Evolutionary conservation across 2,329 filamentous ascomycete species (phyloP), one percentile per base, ranked within the genome.

Genomic region (Penicillium freii): DNA sequence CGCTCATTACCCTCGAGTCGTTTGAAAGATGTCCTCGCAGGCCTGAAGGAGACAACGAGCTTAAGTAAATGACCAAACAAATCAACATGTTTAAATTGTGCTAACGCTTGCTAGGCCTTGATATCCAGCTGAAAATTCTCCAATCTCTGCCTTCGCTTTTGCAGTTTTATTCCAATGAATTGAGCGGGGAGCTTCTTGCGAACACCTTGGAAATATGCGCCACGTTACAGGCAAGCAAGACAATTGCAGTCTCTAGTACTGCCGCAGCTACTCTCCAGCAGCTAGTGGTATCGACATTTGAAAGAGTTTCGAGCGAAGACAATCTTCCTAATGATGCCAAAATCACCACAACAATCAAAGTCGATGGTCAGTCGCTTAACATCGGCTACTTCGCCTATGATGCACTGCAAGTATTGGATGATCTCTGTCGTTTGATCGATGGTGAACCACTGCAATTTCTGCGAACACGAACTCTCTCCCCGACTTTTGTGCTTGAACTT

Each of bases 261-360:
- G 94, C 94, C 10, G 91, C 93, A 27, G 94, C 94, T n/a, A 97
- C 94, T 2, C 79, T 99, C 53, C 93, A 97, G 75, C 94, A 97
- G 73, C 83, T 99, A 15, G 87, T 97, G 8, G 91, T 94, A 33
- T 89, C 90, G 0, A 89, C 96, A 0, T 97, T 97, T 74, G 94
- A 97, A 72, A 94, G 95, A 72, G 91, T 97, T 2, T 84, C 87
- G 0, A 78, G 80, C 6, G 92, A 97, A 78, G 92, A 97, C 71
- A 87, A 66, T 54, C 61, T 66, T 21, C 58, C 62, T 4, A 82
- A 87, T 60, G 78, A 83, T 9, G 56, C 60, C 6, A 81, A 84
- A 21, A 78, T 82, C 3, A 83, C 85, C 36, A 87, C 86, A 17
- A 87, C 91, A 64, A 87, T 90, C 3, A 85, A 87, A 5, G 80